Evolutionary conservation across 805 yeast species (phyloP).

Genomic region (Candida taoyuanica): DNA sequence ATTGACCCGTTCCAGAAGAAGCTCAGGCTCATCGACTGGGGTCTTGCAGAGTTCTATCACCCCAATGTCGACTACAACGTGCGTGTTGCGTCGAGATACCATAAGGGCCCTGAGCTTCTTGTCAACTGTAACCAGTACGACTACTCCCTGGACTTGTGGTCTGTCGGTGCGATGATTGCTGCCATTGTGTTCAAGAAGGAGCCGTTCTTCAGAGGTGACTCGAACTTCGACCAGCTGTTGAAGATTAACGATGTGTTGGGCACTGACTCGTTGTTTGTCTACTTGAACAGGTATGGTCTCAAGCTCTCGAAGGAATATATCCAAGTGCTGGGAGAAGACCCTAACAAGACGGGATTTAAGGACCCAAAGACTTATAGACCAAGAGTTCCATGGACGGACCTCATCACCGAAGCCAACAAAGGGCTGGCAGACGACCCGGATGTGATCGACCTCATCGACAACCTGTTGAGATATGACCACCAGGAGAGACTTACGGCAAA

Average conservation of each 20-base stretch:
- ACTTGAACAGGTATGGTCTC: slow-evolving; percentile 67
- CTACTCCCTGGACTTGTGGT: slow-evolving; percentile 90
- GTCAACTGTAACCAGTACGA: slow-evolving; percentile 86
- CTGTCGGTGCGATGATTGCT: slow-evolving; percentile 89
- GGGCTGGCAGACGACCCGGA: slow-evolving; percentile 69
- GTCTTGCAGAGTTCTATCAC: slow-evolving; percentile 91
- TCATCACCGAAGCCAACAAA: slow-evolving; percentile 65
- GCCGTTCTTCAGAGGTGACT: slow-evolving; percentile 88
- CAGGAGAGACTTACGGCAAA: slow-evolving; percentile 82
- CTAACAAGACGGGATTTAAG: slow-evolving; percentile 40
- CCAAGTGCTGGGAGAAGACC: slow-evolving; percentile 63
- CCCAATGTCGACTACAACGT: slow-evolving; percentile 87
- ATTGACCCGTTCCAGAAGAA: slow-evolving; percentile 73
- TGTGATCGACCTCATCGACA: slow-evolving; percentile 76
- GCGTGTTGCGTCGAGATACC: slow-evolving; percentile 88
- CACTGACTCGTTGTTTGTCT: slow-evolving; percentile 68
- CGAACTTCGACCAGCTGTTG: slow-evolving; percentile 86
- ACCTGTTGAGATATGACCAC: slow-evolving; percentile 79
- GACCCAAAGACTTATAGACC: slow-evolving; percentile 11
- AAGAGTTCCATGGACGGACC: slow-evolving; percentile 68
- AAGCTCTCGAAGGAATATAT: slow-evolving; percentile 71
- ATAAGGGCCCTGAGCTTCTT: slow-evolving; percentile 88
- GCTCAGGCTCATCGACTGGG: slow-evolving; percentile 90
- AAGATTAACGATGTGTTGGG: slow-evolving; percentile 87
- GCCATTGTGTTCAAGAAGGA: slow-evolving; percentile 87